These are phyloP conservation scores for Colletotrichum echinochloae DNA, from an alignment of 2,329 filamentous ascomycete genomes.

Conservation along the genomic window DNA sequence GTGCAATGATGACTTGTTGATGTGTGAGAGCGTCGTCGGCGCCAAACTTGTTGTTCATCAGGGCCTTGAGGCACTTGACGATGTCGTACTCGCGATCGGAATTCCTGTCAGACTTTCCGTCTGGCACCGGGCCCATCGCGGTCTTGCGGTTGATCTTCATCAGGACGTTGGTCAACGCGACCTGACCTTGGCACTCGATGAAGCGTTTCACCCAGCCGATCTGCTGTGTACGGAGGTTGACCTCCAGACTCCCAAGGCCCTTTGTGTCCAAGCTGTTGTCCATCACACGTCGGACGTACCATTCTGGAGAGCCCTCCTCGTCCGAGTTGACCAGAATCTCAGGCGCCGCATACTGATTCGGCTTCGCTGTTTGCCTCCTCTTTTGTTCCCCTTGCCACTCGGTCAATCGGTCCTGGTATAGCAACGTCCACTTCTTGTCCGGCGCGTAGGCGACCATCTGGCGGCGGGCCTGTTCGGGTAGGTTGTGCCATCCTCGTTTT, in stretches of 20 bases:
- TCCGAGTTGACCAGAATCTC: conserved; percentile 84
- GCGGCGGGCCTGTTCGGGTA: conserved; percentile 91
- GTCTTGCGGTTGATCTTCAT: conserved; percentile 93
- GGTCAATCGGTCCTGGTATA: conserved; percentile 93
- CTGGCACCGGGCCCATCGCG: conserved; percentile 73
- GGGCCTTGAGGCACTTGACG: conserved; percentile 93
- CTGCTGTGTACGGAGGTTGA: conserved; percentile 94
- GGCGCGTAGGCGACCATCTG: conserved; percentile 98
- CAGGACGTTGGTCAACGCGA: conserved; percentile 93
- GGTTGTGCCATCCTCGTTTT: conserved; percentile 96
- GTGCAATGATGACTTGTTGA: conserved; percentile 88
- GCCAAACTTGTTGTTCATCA: conserved; percentile 99
- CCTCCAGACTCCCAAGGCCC: conserved; percentile 90
- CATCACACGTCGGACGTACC: conserved; percentile 97
- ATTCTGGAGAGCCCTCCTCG: conserved; percentile 96
- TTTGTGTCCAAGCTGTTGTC: conserved; percentile 94
- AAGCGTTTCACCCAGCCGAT: conserved; percentile 98
- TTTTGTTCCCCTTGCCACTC: conserved; percentile 97
- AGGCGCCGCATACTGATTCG: conserved; percentile 72
- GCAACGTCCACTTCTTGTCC: conserved; percentile 96
- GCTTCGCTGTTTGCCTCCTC: conserved; percentile 78
- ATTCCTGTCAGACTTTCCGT: conserved; percentile 76
- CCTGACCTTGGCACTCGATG: conserved; percentile 96
- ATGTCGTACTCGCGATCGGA: conserved; percentile 96
- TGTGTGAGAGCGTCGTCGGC: conserved; percentile 94